Evolutionary conservation across 2,329 filamentous ascomycete species (phyloP).

Genomic region (Verticillium isaacii): DNA sequence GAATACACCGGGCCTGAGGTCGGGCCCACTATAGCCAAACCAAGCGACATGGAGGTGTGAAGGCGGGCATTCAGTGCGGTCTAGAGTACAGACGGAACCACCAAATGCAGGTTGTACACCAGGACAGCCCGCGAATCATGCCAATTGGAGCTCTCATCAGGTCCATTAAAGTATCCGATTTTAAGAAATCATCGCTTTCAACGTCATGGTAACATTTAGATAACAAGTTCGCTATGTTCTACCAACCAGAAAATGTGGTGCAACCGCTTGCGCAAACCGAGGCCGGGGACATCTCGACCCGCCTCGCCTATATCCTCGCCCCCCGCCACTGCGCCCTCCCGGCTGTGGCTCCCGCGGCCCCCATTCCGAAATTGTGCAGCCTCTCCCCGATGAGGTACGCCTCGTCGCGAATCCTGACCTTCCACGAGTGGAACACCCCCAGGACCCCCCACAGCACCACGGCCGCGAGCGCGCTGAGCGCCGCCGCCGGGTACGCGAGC

Average conservation of each 20-base stretch:
- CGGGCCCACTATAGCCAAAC: too few species aligned
- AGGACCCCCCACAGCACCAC: slow-evolving; percentile 47
- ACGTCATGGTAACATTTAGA: not conserved
- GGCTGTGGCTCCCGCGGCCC: slow-evolving; percentile 29
- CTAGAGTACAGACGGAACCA: too few species aligned
- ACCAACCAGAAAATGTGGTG: not conserved
- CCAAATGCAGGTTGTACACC: too few species aligned
- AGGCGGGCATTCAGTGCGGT: too few species aligned
- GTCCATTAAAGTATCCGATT: too few species aligned
- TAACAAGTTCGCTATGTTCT: not conserved
- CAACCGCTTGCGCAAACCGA: not conserved
- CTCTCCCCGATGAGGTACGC: slow-evolving; percentile 94
- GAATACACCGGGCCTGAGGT: not conserved
- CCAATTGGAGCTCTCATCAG: too few species aligned
- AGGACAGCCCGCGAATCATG: too few species aligned
- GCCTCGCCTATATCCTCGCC: not conserved
- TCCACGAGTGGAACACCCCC: slow-evolving; percentile 68
- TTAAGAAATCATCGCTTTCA: too few species aligned
- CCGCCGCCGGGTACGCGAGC: slow-evolving; percentile 65
- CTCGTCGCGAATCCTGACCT: slow-evolving; percentile 80
- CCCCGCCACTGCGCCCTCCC: slow-evolving; percentile 30
- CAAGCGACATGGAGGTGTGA: too few species aligned
- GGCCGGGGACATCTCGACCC: not conserved
- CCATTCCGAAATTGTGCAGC: slow-evolving; percentile 81
- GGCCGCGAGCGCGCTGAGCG: slow-evolving; percentile 34